Percentiles rank a stretch among this genome's conserved stretches.
These are phyloP conservation scores for Basipetospora chlamydospora DNA, from an alignment of 2,329 filamentous ascomycete genomes.

Conservation along the genomic window DNA sequence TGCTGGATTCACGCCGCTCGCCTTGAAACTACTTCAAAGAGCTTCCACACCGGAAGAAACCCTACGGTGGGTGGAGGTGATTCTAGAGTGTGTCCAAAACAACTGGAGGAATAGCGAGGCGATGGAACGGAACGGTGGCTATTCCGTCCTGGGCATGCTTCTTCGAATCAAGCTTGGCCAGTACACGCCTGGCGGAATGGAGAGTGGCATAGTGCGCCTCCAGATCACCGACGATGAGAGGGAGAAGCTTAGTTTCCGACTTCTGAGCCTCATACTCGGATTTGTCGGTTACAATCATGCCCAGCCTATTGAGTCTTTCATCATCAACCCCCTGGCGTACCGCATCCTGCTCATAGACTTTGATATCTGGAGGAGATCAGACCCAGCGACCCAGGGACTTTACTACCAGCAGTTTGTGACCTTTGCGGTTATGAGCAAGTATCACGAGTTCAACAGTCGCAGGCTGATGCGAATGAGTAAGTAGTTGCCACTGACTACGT, in stretches of 20 bases:
- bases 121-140: conserved; percentile 92
- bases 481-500: conserved; percentile 15
- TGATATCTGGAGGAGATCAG: conserved; percentile 79
- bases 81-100: conserved; percentile 73
- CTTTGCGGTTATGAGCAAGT: conserved; percentile 81
- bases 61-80: conserved; percentile 62
- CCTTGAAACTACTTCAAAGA: conserved; percentile 70
- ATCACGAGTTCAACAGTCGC: conserved; percentile 82
- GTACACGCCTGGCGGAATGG: not conserved
- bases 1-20: conserved; percentile 77
- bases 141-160: conserved; percentile 72
- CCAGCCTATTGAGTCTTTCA: conserved; percentile 75
- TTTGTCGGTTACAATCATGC: conserved; percentile 81
- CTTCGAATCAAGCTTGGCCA: conserved; percentile 66
- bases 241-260: conserved; percentile 40
- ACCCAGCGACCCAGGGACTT: conserved; percentile 61
- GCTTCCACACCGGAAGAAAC: conserved; percentile 57
- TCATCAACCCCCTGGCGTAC: conserved; percentile 91
- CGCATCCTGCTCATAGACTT: conserved; percentile 82
- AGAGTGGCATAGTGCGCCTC: conserved; percentile 19
- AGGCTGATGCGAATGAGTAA: conserved; percentile 80
- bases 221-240: conserved; percentile 35
- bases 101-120: conserved; percentile 98
- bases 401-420: conserved; percentile 88
- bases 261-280: conserved; percentile 63